Conservation (phyloP, 208 protist species). For the Leishmania tarentolae region DNA sequence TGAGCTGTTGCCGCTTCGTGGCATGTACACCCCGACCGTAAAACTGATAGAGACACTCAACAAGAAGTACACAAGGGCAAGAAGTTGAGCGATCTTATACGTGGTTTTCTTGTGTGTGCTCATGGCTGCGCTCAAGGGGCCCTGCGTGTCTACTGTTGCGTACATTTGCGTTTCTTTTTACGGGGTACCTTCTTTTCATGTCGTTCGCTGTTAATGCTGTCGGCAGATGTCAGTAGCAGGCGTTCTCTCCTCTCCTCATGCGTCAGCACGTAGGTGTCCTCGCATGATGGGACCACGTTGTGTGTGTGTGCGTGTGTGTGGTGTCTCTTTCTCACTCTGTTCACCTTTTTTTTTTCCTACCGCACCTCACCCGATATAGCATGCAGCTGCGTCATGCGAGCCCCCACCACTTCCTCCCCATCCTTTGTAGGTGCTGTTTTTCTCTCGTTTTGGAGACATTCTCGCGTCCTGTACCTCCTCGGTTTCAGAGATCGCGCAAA, state of each 20-base stretch:
- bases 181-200: background rate
- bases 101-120: background rate
- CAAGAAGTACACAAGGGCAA: constrained; percentile 67
- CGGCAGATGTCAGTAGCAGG: background rate
- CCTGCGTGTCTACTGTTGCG: background rate
- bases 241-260: background rate
- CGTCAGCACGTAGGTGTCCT: background rate
- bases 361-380: background rate
- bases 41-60: constrained; percentile 84
- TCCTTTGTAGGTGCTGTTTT: constrained; percentile 5
- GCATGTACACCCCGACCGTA: constrained; percentile 73
- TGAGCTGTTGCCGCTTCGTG: constrained; percentile 69
- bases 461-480: background rate
- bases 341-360: background rate
- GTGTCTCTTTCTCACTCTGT: constrained; percentile 12
- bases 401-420: background rate
- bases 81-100: constrained; percentile 7
- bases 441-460: background rate
- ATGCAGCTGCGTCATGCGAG: background rate
- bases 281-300: background rate
- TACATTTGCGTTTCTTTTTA: background rate
- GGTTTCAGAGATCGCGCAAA: background rate
- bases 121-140: background rate
- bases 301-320: background rate
- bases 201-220: background rate